These are phyloP conservation scores for Rhodotorula babjevae DNA, from an alignment of 768 basidiomycete genomes.

Conservation along the genomic window DNA sequence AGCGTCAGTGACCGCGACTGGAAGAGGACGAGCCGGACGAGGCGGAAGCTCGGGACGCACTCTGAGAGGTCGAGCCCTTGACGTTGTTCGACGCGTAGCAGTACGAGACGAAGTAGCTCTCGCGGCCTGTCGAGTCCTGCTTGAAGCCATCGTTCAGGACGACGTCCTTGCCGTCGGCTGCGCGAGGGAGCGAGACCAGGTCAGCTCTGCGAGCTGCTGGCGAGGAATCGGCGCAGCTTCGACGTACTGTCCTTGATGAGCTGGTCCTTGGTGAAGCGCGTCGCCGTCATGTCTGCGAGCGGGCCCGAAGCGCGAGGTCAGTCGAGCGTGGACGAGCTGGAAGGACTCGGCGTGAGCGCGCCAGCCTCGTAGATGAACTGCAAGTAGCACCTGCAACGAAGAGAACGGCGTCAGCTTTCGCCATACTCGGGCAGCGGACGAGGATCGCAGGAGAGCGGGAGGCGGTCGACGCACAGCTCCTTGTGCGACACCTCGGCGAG, in stretches of 20 bases:
- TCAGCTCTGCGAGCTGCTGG: not conserved
- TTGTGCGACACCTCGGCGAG: not conserved
- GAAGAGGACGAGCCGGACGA: not conserved
- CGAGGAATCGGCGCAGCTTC: not conserved
- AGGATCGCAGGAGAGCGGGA: too few species aligned
- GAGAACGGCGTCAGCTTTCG: not conserved
- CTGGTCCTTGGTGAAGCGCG: not conserved
- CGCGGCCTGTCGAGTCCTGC: not conserved
- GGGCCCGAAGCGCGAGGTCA: not conserved
- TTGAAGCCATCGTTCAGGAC: not conserved
- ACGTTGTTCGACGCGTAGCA: not conserved
- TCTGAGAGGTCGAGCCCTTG: not conserved
- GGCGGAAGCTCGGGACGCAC: too few species aligned
- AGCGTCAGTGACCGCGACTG: not conserved
- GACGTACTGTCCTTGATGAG: not conserved
- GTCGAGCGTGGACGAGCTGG: too few species aligned
- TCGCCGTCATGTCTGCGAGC: not conserved
- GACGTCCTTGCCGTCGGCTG: not conserved
- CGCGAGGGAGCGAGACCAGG: not conserved
- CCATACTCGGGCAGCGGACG: too few species aligned
- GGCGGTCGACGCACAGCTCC: not conserved
- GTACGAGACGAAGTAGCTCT: not conserved
- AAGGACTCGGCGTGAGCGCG: not conserved
- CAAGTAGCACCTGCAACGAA: not conserved
- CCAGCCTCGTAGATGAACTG: not conserved